A percentile compares a stretch with the other conserved stretches of the same genome.
phyloP scores from a whole-genome alignment of 768 basidiomycete species.

The Tubosaeta sp. region DNA sequence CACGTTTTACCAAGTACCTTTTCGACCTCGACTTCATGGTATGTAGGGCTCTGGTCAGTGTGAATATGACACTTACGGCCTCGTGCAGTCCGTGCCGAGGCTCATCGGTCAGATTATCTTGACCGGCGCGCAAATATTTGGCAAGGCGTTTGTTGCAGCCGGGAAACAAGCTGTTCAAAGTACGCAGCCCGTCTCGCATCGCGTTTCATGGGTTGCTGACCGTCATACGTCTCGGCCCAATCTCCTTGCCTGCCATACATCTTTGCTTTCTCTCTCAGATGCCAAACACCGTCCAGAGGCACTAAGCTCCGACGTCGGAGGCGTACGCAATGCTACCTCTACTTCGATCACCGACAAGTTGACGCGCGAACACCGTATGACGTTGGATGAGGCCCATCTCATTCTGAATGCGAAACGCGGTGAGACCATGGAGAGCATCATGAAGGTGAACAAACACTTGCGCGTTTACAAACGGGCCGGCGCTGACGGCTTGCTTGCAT shows the following conservation, averaged over 20 bases:
- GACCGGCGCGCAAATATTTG: slow-evolving; percentile 75
- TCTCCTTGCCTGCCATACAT: no score
- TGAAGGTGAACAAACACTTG: slow-evolving; percentile 55
- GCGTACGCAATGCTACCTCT: slow-evolving; percentile 69
- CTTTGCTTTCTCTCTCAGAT: no score
- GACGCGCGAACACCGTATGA: slow-evolving; percentile 87
- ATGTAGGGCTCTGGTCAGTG: neutral
- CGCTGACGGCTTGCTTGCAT: slow-evolving; percentile 7
- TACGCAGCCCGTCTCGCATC: slow-evolving; percentile 37
- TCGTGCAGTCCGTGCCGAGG: slow-evolving; percentile 70
- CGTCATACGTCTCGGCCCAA: no score
- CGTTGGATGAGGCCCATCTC: slow-evolving; percentile 88
- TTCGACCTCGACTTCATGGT: slow-evolving; percentile 19
- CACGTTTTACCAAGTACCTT: neutral
- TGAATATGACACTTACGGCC: neutral
- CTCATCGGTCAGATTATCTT: slow-evolving; percentile 75
- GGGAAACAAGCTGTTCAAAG: slow-evolving; percentile 92
- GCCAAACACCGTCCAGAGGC: slow-evolving; percentile 76
- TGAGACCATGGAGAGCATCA: slow-evolving; percentile 60
- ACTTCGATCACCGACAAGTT: slow-evolving; percentile 76
- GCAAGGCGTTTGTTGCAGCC: slow-evolving; percentile 88
- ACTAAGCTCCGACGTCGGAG: slow-evolving; percentile 61
- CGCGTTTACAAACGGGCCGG: slow-evolving; percentile 3
- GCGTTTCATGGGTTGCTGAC: slow-evolving; percentile 1
- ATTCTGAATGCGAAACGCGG: slow-evolving; percentile 85